A percentile compares a stretch with the other conserved stretches of the same genome.
Conservation (phyloP, 208 protist species). For the Leishmania tarentolae region DNA sequence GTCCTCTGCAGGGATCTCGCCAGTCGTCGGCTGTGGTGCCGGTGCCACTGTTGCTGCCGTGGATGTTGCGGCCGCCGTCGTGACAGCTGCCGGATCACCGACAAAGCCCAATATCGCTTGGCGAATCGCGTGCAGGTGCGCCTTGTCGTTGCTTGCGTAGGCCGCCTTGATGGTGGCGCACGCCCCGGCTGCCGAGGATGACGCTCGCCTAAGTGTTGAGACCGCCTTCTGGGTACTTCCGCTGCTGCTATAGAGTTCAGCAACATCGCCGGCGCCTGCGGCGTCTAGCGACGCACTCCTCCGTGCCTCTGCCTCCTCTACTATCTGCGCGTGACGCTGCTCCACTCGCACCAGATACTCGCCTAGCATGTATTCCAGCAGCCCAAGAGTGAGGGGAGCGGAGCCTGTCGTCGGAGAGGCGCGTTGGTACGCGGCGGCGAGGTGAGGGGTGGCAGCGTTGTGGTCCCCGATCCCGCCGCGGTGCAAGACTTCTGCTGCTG, state of each 20-base stretch:
- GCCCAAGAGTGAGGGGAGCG: constrained; percentile 23
- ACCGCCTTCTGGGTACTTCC: background rate
- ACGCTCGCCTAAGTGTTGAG: background rate
- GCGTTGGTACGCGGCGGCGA: background rate
- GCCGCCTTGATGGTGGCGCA: constrained; percentile 31
- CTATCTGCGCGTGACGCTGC: constrained; percentile 21
- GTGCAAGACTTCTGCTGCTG: background rate
- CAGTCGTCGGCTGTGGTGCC: background rate
- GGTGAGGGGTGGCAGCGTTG: background rate
- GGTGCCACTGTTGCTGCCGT: background rate
- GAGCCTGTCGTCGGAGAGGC: constrained; percentile 1
- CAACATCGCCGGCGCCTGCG: background rate
- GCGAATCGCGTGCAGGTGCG: constrained; percentile 22
- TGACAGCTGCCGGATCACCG: background rate
- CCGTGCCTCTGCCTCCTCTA: background rate
- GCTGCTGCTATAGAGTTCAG: background rate
- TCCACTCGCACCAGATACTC: constrained; percentile 37
- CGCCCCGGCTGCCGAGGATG: constrained; percentile 4
- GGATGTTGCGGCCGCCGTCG: background rate
- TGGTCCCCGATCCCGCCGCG: background rate
- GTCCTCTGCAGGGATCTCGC: background rate
- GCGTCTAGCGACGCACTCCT: background rate
- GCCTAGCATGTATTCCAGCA: constrained; percentile 31
- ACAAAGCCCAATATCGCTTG: constrained; percentile 34
- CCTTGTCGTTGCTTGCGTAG: constrained; percentile 17